A percentile compares a stretch with the other conserved stretches of the same genome.
Conservation (phyloP, 306 rosid genomes). For the Betula pendula region DNA sequence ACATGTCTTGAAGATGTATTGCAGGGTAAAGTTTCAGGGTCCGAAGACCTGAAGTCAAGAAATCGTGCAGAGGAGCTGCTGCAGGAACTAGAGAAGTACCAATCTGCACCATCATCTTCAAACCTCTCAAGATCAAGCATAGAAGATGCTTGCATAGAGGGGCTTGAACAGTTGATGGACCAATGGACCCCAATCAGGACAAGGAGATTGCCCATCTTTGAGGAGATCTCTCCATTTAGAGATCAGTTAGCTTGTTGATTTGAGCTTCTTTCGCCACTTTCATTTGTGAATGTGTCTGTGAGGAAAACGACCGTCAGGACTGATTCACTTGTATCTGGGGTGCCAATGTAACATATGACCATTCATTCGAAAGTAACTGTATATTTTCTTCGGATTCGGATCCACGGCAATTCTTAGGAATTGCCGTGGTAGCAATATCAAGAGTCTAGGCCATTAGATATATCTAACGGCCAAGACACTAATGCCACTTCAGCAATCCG, state of each 20-base stretch:
- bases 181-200: slow-evolving; percentile 59
- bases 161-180: slow-evolving; percentile 61
- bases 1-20: slow-evolving; percentile 48
- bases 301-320: neutral
- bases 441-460: too few species aligned
- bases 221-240: slow-evolving; percentile 76
- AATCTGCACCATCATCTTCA: slow-evolving; percentile 22
- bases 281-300: neutral
- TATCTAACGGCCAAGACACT: too few species aligned
- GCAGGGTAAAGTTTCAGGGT: slow-evolving; percentile 44
- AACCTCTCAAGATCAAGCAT: slow-evolving; percentile 23
- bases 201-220: slow-evolving; percentile 87
- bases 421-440: too few species aligned
- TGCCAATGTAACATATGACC: neutral
- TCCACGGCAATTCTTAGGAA: too few species aligned
- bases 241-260: slow-evolving; percentile 76
- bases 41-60: slow-evolving; percentile 52
- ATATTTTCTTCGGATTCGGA: neutral
- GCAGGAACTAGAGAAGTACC: slow-evolving; percentile 37
- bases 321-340: neutral
- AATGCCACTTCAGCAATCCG: too few species aligned
- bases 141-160: slow-evolving; percentile 66
- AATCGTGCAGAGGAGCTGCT: slow-evolving; percentile 57
- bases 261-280: neutral
- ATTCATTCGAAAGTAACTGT: neutral